Conservation (phyloP, 208 protist genomes). For the Phytomonas serpens region DNA sequence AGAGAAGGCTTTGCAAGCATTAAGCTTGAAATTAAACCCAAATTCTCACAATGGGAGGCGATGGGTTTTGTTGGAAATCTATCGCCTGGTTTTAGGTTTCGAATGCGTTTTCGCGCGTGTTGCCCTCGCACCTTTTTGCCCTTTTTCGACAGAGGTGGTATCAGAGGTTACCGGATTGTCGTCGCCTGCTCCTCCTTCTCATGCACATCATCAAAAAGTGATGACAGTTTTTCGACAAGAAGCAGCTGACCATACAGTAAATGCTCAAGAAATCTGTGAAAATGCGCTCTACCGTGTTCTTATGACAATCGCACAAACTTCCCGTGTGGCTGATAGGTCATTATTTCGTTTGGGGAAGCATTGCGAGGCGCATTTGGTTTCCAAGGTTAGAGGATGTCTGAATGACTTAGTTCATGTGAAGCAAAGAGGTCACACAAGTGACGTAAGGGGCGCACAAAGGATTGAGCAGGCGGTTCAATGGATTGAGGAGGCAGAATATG, state of each 20-base stretch:
- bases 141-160: background rate
- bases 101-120: background rate
- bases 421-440: background rate
- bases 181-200: background rate
- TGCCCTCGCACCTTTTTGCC: background rate
- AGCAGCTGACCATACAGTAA: background rate
- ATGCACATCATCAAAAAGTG: background rate
- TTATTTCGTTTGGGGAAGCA: background rate
- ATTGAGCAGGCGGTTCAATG: background rate
- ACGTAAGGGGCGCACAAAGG: background rate
- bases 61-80: background rate
- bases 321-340: background rate
- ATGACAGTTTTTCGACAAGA: background rate
- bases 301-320: background rate
- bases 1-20: background rate
- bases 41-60: background rate
- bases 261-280: background rate
- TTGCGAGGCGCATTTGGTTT: background rate
- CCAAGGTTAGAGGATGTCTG: background rate
- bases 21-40: background rate
- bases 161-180: background rate
- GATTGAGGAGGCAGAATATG: background rate
- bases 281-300: background rate
- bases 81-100: background rate
- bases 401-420: background rate